Base-by-base conservation (phyloP, 768 basidiomycete genomes). In the Kwoniella newhampshirensis region DNA sequence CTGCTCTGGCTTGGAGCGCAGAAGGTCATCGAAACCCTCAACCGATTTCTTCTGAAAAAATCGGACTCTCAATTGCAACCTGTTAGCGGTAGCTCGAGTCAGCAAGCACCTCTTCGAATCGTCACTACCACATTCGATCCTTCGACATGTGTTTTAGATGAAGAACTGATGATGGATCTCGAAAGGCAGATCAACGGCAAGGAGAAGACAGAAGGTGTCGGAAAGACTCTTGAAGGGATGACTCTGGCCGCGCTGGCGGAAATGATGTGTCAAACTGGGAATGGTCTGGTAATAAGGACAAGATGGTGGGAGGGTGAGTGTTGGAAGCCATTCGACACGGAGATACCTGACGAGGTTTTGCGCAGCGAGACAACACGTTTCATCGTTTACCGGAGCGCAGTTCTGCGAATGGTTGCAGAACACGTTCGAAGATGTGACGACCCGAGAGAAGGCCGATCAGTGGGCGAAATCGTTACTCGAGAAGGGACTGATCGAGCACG, bases 341-440 rank as follows among this genome's bases (percentile, higher is more conserved):
- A 26, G 17, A 62, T 63, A 64, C 12, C 79, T 75, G 17, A 82
- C 81, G 35, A 50, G n/a, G 60, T 20, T 23, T 2, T 18, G 7
- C 17, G 17, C 21, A 55, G 54, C 56, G 17, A 40, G 56, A 58
- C 56, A 58, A 46, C 89, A 91, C 68, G 82, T 83, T 2, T 87
- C 91, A 61, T 86, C 87, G 4, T 97, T 98, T 74, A 89, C 86
- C 9, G 93, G 93, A 1, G 86, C 84, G 61, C 89, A 91, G 39
- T 85, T 97, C 64, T 88, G 92, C 21, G 87, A 86, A 1, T 98
- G 93, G 93, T 79, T 96, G 18, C 84, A 89, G n/a, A 83, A 88
- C 28, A 88, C 92, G 75, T 97, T 92, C 69, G 83, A 85, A 27
- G 93, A 97, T 71, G 84, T 96, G 6, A 86, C 87, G 1, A 88